Base-by-base conservation (phyloP, 2,329 filamentous ascomycete genomes). In the Xylariaceae sp. region DNA sequence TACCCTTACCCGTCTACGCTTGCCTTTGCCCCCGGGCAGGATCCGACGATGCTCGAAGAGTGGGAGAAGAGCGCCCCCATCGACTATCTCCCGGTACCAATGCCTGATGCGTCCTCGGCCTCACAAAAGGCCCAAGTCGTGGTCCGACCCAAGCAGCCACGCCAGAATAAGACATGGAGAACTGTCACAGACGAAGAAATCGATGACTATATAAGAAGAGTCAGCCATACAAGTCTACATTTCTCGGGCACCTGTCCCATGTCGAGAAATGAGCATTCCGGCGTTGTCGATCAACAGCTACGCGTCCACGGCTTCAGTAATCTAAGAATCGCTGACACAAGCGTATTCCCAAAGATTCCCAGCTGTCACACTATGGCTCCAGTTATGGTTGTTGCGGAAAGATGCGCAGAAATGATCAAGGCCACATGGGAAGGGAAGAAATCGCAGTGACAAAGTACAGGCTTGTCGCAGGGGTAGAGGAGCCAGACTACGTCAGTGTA, bases 381-480 rank as follows among this genome's bases (percentile, higher is more conserved):
- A 5, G 40, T 40, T 2, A 44, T 54, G 9, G 53, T 56, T 45
- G 42, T 58, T 17, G 53, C 49, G 5, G 54, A 55, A 30, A 44
- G 54, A 25, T 55, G 51, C 18, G 54, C 53, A 1, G 50, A 53
- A 31, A 47, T 57, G 7, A 31, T 58, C 10, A 52, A 51, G 39
- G 25, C 24, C 1, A 36, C 40, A 4, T 45, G 40, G 39, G n/a
- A 23, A 12, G 12, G 8, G 21, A 23, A 23, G 21, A 34, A 26
- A 23, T 12, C 21, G 8, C 21, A 23, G 21, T 23, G n/a, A n/a
- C n/a, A n/a, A n/a, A n/a, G n/a, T n/a, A n/a, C n/a, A n/a, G n/a
- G n/a, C n/a, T n/a, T n/a, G n/a, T n/a, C n/a, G n/a, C n/a, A n/a
- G n/a, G n/a, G n/a, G n/a, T n/a, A n/a, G n/a, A n/a, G n/a, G n/a